These are phyloP conservation scores for Solanum corneliomulleri DNA, from an alignment of 257 asterid species.

Conservation along the genomic window DNA sequence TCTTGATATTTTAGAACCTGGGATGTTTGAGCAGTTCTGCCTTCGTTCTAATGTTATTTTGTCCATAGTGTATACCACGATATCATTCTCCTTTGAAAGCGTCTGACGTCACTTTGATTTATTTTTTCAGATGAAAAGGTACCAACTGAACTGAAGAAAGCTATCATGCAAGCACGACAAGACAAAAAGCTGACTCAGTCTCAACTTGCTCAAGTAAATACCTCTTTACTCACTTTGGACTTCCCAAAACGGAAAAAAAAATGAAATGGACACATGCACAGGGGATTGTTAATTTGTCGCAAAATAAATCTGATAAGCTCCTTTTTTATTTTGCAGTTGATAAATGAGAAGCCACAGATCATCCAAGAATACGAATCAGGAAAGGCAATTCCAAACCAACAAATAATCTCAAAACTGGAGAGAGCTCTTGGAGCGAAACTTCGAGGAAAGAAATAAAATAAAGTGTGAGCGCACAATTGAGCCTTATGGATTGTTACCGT, in stretches of 20 bases:
- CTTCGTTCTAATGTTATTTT: background rate
- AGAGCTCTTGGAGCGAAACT: constrained; percentile 67
- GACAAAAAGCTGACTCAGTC: constrained; percentile 87
- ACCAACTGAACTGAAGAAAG: constrained; percentile 72
- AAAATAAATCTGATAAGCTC: background rate
- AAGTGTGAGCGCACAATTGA: background rate
- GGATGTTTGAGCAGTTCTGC: background rate
- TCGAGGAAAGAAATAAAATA: constrained; percentile 74
- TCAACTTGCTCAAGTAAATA: constrained; percentile 78
- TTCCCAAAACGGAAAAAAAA: background rate
- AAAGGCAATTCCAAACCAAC: constrained; percentile 59
- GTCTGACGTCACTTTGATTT: background rate
- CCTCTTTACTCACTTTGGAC: background rate
- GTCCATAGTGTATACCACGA: background rate
- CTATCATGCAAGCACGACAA: constrained; percentile 79
- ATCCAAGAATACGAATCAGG: constrained; percentile 58
- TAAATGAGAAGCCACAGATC: constrained; percentile 53
- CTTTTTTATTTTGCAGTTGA: constrained; percentile 32
- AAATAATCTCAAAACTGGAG: constrained; percentile 72
- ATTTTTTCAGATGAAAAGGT: constrained; percentile 66
- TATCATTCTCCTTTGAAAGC: background rate
- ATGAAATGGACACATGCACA: background rate
- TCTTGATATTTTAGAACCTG: background rate
- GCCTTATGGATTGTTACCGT: constrained; percentile 2
- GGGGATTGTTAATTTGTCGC: background rate